A percentile compares a stretch with the other conserved stretches of the same genome.
phyloP scores from a whole-genome alignment of 2,329 filamentous ascomycete species.

The Chrysoporthe deuterocubensis region DNA sequence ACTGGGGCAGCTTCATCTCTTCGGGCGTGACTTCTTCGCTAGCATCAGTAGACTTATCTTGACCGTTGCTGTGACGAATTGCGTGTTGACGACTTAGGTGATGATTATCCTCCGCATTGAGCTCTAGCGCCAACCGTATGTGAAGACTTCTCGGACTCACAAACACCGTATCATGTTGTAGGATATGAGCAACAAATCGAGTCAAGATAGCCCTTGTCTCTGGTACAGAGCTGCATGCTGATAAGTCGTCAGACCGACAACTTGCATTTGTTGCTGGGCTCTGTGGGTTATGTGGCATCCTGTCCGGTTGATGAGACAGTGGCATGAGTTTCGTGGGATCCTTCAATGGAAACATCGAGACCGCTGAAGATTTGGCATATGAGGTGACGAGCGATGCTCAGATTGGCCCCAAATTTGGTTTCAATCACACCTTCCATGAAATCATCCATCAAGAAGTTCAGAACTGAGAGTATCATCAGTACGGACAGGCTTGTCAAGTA shows the following conservation, averaged over 20 bases:
- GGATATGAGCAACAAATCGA: not conserved
- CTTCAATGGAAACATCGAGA: not conserved
- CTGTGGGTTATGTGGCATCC: not conserved
- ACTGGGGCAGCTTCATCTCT: not conserved
- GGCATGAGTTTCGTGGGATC: too few relatives aligned
- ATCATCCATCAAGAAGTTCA: slow-evolving; percentile 29
- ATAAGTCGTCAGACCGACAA: not conserved
- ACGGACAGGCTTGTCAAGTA: not conserved
- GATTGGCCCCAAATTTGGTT: not conserved
- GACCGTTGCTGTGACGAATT: not conserved
- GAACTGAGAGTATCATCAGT: slow-evolving; percentile 26
- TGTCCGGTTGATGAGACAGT: not conserved
- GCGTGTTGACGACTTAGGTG: not conserved
- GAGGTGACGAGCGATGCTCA: not conserved
- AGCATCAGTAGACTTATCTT: not conserved
- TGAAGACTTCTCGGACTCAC: not conserved
- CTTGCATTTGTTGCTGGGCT: not conserved
- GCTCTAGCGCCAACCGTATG: not conserved
- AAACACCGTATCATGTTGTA: not conserved
- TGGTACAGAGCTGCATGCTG: not conserved
- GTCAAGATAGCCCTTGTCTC: not conserved
- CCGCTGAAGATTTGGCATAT: not conserved
- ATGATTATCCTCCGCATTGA: not conserved
- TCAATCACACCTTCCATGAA: slow-evolving; percentile 23
- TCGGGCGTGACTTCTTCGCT: not conserved